Evolutionary conservation across 768 basidiomycete genomes (phyloP).

Genomic region (Lactarius tabidus): DNA sequence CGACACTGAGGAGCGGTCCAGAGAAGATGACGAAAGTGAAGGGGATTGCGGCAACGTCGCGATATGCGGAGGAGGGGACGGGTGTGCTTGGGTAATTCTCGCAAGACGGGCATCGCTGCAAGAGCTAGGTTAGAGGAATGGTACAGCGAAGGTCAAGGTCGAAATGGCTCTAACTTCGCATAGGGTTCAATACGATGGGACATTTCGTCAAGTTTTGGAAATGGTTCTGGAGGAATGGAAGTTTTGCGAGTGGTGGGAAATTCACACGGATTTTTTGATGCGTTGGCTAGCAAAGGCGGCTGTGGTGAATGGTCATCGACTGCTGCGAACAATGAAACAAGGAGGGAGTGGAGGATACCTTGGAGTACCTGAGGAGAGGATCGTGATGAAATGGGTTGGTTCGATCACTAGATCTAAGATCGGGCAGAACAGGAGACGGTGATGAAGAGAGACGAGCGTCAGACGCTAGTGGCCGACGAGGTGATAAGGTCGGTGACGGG

Average conservation of each 20-base stretch:
- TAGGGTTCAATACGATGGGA: conserved; percentile 47
- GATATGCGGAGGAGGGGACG: conserved; percentile 45
- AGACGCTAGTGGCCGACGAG: conserved; percentile 8
- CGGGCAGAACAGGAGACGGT: conserved; percentile 15
- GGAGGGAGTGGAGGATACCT: conserved; percentile 8
- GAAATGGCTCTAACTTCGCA: conserved; percentile 29
- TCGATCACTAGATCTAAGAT: conserved; percentile 23
- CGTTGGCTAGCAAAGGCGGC: background rate
- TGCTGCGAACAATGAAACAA: background rate
- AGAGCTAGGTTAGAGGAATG: conserved; percentile 25
- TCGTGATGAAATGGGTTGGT: conserved; percentile 20
- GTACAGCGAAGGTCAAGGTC: conserved; percentile 20
- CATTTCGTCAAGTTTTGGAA: conserved; percentile 35
- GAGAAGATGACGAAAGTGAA: conserved; percentile 53
- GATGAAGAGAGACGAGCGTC: conserved; percentile 14
- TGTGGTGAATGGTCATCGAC: background rate
- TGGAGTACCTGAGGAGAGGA: conserved; percentile 5
- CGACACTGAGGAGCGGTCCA: conserved; percentile 57
- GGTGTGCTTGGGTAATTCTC: conserved; percentile 35
- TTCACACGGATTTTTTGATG: conserved; percentile 3
- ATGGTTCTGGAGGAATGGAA: conserved; percentile 22
- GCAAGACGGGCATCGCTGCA: conserved; percentile 41
- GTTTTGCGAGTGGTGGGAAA: background rate
- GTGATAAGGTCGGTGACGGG: conserved; percentile 15
- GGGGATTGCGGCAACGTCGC: conserved; percentile 56